Evolutionary conservation across 208 protist genomes (phyloP), one percentile per base, ranked within the genome.

Genomic region (Leishmania aethiopica): DNA sequence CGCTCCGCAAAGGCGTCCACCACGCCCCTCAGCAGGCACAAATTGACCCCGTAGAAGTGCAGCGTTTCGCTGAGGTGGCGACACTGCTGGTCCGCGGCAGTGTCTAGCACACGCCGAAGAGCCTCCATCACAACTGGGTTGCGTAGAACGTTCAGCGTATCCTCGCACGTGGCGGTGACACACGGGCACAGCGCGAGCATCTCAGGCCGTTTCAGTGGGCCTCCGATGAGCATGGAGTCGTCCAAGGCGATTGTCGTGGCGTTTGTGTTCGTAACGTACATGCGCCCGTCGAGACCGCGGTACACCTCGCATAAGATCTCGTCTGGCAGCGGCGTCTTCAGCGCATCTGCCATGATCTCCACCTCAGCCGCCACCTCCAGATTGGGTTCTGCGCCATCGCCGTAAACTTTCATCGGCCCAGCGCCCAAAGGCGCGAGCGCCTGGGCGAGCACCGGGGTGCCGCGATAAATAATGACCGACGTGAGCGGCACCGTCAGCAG

Each of bases 391-490:
- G 17, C 74, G 57, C 60, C 53, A 53, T 66, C 74, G 59, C 78
- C 83, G n/a, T 77, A 37, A 87, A 96, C 60, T 51, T 91, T 88
- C 59, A 81, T 79, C 3, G 92, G 92, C 28, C 87, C 70, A 37
- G 77, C 70, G 32, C 87, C 86, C 80, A 97, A 91, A 8, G 94
- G 94, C 19, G 91, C 89, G 15, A 97, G 89, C 40, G 94, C 94
- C 89, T 97, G 94, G 45, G 91, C 94, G 42, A 97, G 85, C 40
- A 97, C 90, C 7, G 94, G 94, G 83, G 94, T 97, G 57, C 94
- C 94, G 42, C 92, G 91, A 75, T 93, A 97, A 53, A 91, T 91
- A 73, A 97, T 88, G 85, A 94, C 91, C 77, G 81, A 77, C n/a
- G 94, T 94, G 51, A 97, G 88, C 32, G 94, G 94, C 77, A 97